Conservation (phyloP, 148 eudicot species). For the Persicaria tinctoria region DNA sequence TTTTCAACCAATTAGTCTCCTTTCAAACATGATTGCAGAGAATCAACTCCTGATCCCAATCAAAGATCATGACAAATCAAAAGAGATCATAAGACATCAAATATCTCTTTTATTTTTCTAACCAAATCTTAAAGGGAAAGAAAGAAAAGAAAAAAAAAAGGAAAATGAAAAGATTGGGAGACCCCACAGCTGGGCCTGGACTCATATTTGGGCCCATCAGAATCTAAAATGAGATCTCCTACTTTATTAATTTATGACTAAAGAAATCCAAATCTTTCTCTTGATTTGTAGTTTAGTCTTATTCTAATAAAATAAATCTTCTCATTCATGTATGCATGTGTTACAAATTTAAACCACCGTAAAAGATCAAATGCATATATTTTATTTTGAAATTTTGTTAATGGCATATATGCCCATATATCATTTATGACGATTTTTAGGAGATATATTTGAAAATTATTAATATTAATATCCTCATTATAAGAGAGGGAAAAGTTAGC, state of each 20-base stretch:
- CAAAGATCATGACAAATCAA: constrained; percentile 5
- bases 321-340: background rate
- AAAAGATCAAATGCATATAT: background rate
- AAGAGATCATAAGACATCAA: background rate
- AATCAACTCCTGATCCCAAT: constrained; percentile 8
- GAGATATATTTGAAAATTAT: no score
- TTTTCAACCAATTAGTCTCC: background rate
- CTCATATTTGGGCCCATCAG: background rate
- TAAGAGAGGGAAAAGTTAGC: no score
- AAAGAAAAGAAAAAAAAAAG: background rate
- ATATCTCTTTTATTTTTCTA: background rate
- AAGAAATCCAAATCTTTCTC: background rate
- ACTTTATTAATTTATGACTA: background rate
- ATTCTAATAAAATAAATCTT: background rate
- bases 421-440: no score
- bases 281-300: background rate
- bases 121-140: constrained; percentile 1
- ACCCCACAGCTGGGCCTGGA: background rate
- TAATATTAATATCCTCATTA: no score
- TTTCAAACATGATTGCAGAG: constrained; percentile 2
- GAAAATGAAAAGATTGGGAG: background rate
- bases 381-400: background rate
- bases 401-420: no score
- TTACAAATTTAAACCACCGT: background rate
- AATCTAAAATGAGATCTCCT: background rate